Percentiles rank a stretch among this genome's conserved stretches.
phyloP scores from a whole-genome alignment of 1,139 yeast species.

The Zygoascus sp. region DNA sequence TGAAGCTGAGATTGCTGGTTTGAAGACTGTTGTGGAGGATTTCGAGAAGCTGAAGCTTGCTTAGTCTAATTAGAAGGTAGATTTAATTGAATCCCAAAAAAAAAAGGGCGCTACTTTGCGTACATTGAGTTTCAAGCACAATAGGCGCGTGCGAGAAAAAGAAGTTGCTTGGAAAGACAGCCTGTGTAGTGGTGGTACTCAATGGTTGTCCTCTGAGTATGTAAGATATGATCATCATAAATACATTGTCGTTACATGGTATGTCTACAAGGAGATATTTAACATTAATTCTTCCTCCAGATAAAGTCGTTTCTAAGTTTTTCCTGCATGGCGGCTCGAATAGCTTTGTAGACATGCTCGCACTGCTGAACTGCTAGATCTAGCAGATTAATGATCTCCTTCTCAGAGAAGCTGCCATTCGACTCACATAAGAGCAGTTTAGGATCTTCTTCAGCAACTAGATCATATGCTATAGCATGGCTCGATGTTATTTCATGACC shows the following conservation, averaged over 20 bases:
- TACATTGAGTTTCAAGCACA: not conserved
- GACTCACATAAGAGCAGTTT: conserved; percentile 66
- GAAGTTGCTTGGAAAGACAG: no score
- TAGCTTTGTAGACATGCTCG: conserved; percentile 41
- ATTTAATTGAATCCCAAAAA: no score
- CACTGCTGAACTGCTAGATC: conserved; percentile 45
- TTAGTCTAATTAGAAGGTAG: no score
- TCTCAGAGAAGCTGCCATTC: conserved; percentile 61
- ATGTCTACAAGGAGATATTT: not conserved
- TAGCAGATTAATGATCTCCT: conserved; percentile 43
- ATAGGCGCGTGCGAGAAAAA: no score
- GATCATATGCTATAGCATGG: conserved; percentile 63
- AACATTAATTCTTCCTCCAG: conserved; percentile 42
- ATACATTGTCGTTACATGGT: not conserved
- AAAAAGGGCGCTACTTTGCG: no score
- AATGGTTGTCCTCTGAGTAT: no score
- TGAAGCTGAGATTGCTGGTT: conserved; percentile 82
- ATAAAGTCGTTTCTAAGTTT: conserved; percentile 52
- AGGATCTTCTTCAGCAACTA: conserved; percentile 48
- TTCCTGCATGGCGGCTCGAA: conserved; percentile 46
- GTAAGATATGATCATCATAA: no score
- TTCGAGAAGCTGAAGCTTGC: conserved; percentile 38
- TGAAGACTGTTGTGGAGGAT: conserved; percentile 37
- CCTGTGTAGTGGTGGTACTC: no score
- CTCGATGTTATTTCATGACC: conserved; percentile 38